Evolutionary conservation across 2,329 filamentous ascomycete genomes (phyloP).

Genomic region (Camillea tinctor): DNA sequence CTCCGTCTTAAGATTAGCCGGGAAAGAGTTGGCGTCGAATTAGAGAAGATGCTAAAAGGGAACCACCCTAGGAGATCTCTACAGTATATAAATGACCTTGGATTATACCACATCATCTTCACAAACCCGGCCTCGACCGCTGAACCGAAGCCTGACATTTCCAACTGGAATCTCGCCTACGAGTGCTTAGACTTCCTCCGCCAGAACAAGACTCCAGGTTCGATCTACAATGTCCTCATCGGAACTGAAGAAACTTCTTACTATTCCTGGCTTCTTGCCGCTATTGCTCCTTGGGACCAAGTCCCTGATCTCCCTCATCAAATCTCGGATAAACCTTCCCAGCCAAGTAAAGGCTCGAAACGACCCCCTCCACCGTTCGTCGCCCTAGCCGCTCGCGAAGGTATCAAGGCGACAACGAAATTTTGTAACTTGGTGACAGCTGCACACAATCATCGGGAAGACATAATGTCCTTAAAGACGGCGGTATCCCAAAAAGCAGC

Average conservation of each 20-base stretch:
- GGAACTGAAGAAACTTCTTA: conserved; percentile 65
- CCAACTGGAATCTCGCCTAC: conserved; percentile 64
- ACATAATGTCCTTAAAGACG: conserved; percentile 63
- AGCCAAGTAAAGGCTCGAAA: conserved; percentile 46
- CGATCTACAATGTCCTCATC: conserved; percentile 56
- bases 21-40: conserved; percentile 81
- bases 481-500: conserved; percentile 47
- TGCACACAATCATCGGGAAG: conserved; percentile 58
- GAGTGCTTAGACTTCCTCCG: conserved; percentile 57
- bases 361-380: conserved; percentile 59
- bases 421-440: conserved; percentile 65
- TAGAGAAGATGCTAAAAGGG: conserved; percentile 83
- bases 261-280: conserved; percentile 73
- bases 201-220: conserved; percentile 42
- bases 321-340: conserved; percentile 48
- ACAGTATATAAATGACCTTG: conserved; percentile 61
- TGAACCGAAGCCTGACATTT: conserved; percentile 54
- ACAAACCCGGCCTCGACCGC: conserved; percentile 60
- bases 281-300: conserved; percentile 71
- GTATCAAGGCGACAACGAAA: conserved; percentile 77
- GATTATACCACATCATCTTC: conserved; percentile 72
- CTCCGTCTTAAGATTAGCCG: conserved; percentile 88
- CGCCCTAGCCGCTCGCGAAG: conserved; percentile 67
- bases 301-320: conserved; percentile 39
- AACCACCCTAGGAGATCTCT: conserved; percentile 29